Evolutionary conservation across 2,329 filamentous ascomycete species (phyloP).

Genomic region (Phoma sp.): DNA sequence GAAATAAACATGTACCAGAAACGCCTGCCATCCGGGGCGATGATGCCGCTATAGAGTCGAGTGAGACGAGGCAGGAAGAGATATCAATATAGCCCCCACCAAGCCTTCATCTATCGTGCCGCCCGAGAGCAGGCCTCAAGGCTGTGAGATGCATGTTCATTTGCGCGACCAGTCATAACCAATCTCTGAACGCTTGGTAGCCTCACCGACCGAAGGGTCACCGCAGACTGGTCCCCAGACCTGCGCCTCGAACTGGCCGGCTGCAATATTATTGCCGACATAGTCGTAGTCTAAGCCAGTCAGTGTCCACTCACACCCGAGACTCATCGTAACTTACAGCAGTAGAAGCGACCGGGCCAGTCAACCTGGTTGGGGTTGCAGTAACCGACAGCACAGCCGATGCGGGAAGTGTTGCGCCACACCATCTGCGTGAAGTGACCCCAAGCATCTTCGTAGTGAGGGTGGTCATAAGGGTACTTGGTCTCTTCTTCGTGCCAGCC

Average conservation of each 20-base stretch:
- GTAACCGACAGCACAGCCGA: constrained; percentile 45
- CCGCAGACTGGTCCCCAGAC: constrained; percentile 42
- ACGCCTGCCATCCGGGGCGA: neutral
- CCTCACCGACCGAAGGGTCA: constrained; percentile 28
- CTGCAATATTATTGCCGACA: constrained; percentile 42
- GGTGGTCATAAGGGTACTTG: constrained; percentile 44
- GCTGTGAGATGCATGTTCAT: neutral
- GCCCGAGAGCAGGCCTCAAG: neutral
- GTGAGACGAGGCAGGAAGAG: neutral
- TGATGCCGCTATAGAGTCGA: neutral
- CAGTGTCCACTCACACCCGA: constrained; percentile 1
- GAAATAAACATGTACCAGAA: neutral
- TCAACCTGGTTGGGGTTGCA: constrained; percentile 28
- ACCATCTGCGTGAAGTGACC: constrained; percentile 51
- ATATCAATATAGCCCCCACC: too few species aligned
- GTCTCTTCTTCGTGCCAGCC: constrained; percentile 47
- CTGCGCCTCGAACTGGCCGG: constrained; percentile 37
- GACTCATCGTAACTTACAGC: constrained; percentile 36
- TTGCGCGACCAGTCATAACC: constrained; percentile 26
- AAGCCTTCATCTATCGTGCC: neutral
- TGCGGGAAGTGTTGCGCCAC: constrained; percentile 44
- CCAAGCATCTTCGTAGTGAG: constrained; percentile 35
- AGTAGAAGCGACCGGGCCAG: constrained; percentile 44
- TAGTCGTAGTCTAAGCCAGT: constrained; percentile 39
- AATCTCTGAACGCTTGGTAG: constrained; percentile 20